Evolutionary conservation across 805 yeast species (phyloP), one percentile per base, ranked within the genome.

Genomic region (Ogataea sp.): DNA sequence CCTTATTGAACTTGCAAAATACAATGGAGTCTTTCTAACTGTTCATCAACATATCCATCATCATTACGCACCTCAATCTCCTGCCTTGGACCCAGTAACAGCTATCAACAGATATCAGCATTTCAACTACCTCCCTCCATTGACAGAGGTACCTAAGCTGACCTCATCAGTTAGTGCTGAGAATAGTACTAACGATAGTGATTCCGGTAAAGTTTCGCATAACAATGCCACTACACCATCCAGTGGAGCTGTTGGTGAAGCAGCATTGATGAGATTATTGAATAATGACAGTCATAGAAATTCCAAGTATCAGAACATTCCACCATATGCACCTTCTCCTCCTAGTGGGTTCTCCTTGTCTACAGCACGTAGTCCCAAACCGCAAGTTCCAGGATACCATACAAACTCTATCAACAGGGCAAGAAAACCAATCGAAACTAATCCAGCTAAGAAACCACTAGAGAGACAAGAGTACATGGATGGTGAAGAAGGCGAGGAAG

Each of bases 11-110:
- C 69, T 78, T 38, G 89, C 89, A 0, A 76, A 71, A 44, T 60
- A 62, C 36, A 69, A 74, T 47, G 69, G 73, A 16, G 61, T 83
- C 32, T 69, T 73, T 34, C 68, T 87, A 13, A 79, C 87, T 4
- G 73, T 87, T 17, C 95, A 87, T 59, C 95, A 87, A 56, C 95
- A 85, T 57, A 78, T 83, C 34, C 90, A 84, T 58, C 85, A 85
- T 54, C 88, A 83, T 58, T 80, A 82, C 58, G 67, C 70, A 7
- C 70, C 75, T 2, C 71, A 69, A 32, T 43, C 62, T 3, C 41
- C 62, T 10, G 39, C 57, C 20, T 34, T 65, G 17, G 75, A 71
- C 39, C 74, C 77, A 5, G 82, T 76, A 39, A 60, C 76, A 4
- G 75, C 72, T 27, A 61, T 78, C 2, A 68, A 73, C 34, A 61